Conservation (phyloP, 2,329 filamentous ascomycete genomes). For the Colletotrichum shisoi region DNA sequence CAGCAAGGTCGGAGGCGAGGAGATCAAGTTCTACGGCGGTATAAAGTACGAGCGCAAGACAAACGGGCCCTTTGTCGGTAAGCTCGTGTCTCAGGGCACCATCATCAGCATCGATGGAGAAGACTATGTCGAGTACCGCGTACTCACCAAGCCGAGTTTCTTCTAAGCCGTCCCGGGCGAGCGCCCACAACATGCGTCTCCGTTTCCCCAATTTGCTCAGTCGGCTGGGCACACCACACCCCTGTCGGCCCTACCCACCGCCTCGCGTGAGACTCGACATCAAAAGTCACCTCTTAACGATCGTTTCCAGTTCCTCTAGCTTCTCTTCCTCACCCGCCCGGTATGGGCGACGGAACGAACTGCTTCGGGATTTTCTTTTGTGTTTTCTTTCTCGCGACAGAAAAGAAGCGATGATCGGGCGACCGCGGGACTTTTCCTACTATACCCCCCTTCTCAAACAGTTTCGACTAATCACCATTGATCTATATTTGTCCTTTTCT, state of each 20-base stretch:
- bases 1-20: conserved; percentile 55
- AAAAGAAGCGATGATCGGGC: conserved; percentile 17
- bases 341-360: neutral
- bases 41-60: conserved; percentile 70
- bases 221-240: neutral
- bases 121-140: conserved; percentile 72
- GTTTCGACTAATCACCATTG: conserved; percentile 11
- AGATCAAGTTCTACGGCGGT: conserved; percentile 66
- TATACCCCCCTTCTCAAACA: conserved; percentile 18
- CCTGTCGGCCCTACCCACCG: neutral
- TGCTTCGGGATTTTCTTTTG: conserved; percentile 9
- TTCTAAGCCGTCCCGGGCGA: conserved; percentile 52
- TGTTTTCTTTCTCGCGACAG: conserved; percentile 8
- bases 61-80: conserved; percentile 67
- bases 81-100: conserved; percentile 68
- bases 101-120: conserved; percentile 72
- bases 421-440: conserved; percentile 14
- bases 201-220: neutral
- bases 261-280: neutral
- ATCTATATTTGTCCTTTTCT: conserved; percentile 4
- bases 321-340: neutral
- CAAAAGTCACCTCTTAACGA: neutral
- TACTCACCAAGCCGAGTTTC: conserved; percentile 69
- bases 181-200: neutral
- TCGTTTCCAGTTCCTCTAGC: neutral